Evolutionary conservation across 139 green algal genomes (phyloP).

Genomic region (Coelastrella sp.): DNA sequence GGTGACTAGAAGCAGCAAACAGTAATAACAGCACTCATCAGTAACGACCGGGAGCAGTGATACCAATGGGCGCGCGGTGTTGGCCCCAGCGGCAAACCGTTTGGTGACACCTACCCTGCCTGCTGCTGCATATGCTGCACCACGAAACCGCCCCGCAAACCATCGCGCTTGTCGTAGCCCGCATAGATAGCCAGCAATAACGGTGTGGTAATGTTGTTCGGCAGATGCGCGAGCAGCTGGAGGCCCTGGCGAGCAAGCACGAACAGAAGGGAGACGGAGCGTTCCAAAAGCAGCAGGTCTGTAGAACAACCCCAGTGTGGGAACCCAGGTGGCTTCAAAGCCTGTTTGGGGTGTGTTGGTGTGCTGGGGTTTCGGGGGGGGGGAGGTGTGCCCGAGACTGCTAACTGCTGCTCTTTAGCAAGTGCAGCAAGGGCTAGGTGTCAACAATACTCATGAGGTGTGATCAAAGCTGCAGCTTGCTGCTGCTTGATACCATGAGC

Average conservation of each 20-base stretch:
- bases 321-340: neutral
- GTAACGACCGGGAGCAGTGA: no score
- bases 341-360: neutral
- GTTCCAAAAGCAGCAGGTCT: neutral
- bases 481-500: no score
- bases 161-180: neutral
- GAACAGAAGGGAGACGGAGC: neutral
- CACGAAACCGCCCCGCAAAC: neutral
- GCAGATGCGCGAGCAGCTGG: constrained; percentile 45
- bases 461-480: no score
- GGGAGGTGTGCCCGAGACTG: no score
- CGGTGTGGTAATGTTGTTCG: neutral
- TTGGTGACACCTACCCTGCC: no score
- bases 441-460: no score
- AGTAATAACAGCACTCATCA: neutral
- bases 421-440: no score
- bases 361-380: no score
- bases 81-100: no score
- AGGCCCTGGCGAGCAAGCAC: constrained; percentile 23
- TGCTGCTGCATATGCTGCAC: neutral
- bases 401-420: no score
- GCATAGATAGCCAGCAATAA: neutral
- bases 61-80: no score
- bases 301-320: neutral
- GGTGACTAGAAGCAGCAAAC: neutral